Evolutionary conservation across 2,329 filamentous ascomycete species (phyloP).

Genomic region (Beauveria medogensis): DNA sequence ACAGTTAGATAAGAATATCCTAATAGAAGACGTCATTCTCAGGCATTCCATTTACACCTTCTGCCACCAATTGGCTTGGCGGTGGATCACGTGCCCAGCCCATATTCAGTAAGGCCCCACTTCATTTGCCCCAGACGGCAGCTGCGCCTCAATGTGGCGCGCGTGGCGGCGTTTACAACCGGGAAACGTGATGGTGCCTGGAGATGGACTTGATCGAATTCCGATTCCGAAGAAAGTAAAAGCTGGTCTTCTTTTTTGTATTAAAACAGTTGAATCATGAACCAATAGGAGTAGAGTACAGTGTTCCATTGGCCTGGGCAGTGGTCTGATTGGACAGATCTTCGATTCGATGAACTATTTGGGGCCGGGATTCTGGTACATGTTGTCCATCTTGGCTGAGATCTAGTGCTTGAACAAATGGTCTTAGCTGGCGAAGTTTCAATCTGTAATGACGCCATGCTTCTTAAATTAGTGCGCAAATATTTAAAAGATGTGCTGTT

Average conservation of each 20-base stretch:
- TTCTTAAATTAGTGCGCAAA: too few relatives aligned
- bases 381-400: too few relatives aligned
- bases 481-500: too few relatives aligned
- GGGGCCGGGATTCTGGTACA: background rate
- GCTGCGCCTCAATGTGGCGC: slow-evolving; percentile 5
- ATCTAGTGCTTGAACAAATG: too few relatives aligned
- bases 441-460: too few relatives aligned
- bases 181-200: background rate
- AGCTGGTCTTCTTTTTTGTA: background rate
- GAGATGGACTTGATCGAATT: background rate
- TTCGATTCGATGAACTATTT: background rate
- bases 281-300: background rate
- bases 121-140: background rate
- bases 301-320: background rate
- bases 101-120: background rate
- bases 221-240: background rate
- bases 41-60: background rate
- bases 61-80: slow-evolving; percentile 1
- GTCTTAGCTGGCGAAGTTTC: too few relatives aligned
- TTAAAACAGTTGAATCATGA: background rate
- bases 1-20: too few relatives aligned
- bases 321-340: background rate
- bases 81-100: slow-evolving; percentile 7
- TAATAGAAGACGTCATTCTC: slow-evolving; percentile 7
- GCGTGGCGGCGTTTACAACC: background rate